Conservation (phyloP, 768 basidiomycete genomes). For the Hemileccinum rubropunctum region DNA sequence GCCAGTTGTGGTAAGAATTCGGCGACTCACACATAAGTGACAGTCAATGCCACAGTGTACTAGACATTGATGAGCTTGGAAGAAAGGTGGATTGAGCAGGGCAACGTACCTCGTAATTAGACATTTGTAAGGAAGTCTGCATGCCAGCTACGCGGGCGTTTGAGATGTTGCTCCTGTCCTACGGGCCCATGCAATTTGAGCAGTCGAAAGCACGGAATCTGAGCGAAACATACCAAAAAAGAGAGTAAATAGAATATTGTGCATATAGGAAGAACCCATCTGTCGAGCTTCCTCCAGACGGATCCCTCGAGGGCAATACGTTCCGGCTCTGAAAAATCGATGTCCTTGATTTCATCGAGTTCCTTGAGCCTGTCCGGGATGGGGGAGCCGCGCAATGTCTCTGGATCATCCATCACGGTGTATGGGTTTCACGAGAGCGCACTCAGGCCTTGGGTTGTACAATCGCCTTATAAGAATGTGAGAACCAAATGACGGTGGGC, state of each 20-base stretch:
- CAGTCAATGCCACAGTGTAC: constrained; percentile 27
- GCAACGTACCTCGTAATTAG: constrained; percentile 25
- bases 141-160: constrained; percentile 64
- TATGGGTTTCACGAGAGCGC: background rate
- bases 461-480: background rate
- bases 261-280: constrained; percentile 46
- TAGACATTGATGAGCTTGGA: background rate
- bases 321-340: constrained; percentile 15
- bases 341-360: background rate
- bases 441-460: too few relatives aligned
- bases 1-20: background rate
- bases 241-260: constrained; percentile 51
- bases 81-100: background rate
- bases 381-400: background rate
- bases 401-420: constrained; percentile 6
- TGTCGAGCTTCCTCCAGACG: constrained; percentile 51
- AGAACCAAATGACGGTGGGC: background rate
- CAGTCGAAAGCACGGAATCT: background rate
- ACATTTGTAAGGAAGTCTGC: constrained; percentile 44
- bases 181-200: background rate
- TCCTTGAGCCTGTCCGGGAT: constrained; percentile 6
- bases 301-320: constrained; percentile 31
- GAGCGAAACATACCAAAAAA: constrained; percentile 44
- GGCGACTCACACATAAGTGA: constrained; percentile 22
- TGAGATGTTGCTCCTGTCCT: constrained; percentile 47